phyloP scores from a whole-genome alignment of 345 rosid species.

The Trapa incisa region DNA sequence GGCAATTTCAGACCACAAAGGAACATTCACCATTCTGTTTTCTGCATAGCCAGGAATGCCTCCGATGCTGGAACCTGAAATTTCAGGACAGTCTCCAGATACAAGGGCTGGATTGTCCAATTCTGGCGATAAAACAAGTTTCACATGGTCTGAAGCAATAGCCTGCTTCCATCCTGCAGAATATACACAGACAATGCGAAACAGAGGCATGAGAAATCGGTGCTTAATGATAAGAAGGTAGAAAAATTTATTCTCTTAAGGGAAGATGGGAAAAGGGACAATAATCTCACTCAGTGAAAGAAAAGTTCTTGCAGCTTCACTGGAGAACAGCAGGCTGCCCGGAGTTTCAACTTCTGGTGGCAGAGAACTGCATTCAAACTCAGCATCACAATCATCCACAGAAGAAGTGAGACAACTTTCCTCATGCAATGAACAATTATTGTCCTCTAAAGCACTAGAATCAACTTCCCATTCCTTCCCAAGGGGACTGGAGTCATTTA shows the following conservation, averaged over 20 bases:
- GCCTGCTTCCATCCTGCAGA: conserved; percentile 87
- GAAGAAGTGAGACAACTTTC: conserved; percentile 7
- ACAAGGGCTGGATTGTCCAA: neutral
- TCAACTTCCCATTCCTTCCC: conserved; percentile 17
- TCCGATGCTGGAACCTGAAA: conserved; percentile 19
- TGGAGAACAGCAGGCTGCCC: conserved; percentile 32
- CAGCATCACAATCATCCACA: neutral
- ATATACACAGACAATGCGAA: neutral
- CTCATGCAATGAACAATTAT: neutral
- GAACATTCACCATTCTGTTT: conserved; percentile 10
- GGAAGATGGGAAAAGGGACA: neutral
- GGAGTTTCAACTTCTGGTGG: conserved; percentile 10
- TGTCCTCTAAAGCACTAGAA: conserved; percentile 2
- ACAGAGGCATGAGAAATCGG: too few species aligned
- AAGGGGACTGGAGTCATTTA: conserved; percentile 11
- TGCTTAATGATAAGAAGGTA: neutral
- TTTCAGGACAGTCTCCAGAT: conserved; percentile 16
- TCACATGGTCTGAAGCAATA: conserved; percentile 51
- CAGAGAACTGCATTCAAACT: neutral
- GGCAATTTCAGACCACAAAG: neutral
- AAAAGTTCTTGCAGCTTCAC: conserved; percentile 53
- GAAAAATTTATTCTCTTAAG: neutral
- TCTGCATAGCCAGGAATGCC: conserved; percentile 13
- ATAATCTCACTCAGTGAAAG: conserved; percentile 62
- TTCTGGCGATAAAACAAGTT: conserved; percentile 32